phyloP scores from a whole-genome alignment of 805 yeast genomes.

The Ogataea glucozyma region DNA sequence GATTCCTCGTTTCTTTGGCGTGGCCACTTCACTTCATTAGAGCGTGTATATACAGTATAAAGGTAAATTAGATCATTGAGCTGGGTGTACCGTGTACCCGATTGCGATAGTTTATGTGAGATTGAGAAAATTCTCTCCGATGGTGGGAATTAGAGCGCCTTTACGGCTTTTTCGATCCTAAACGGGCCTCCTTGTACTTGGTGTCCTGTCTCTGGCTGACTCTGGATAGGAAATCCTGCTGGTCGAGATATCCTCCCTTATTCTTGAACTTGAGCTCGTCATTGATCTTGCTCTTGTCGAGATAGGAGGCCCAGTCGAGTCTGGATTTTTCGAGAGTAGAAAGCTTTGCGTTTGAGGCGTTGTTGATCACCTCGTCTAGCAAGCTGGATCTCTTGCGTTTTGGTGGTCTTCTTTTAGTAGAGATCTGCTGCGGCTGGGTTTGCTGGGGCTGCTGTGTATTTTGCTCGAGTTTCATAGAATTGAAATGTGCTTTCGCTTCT shows the following conservation, averaged over 20 bases:
- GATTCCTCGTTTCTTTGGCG: too few relatives aligned
- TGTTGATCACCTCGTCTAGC: slow-evolving; percentile 70
- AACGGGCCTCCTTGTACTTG: slow-evolving; percentile 48
- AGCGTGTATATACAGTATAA: too few relatives aligned
- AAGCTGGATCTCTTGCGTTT: slow-evolving; percentile 74
- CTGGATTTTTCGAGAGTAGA: slow-evolving; percentile 92
- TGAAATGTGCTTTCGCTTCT: slow-evolving; percentile 81
- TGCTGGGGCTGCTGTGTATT: slow-evolving; percentile 5
- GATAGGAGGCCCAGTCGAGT: slow-evolving; percentile 93
- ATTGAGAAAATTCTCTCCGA: too few relatives aligned
- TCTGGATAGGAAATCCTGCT: slow-evolving; percentile 82
- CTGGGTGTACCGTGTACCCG: too few relatives aligned
- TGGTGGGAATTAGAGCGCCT: too few relatives aligned
- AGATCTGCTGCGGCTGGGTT: slow-evolving; percentile 1
- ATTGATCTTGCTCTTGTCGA: slow-evolving; percentile 78
- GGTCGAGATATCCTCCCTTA: slow-evolving; percentile 88
- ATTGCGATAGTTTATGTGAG: too few relatives aligned
- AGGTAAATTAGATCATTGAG: too few relatives aligned
- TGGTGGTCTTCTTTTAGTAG: slow-evolving; percentile 30
- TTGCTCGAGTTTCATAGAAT: slow-evolving; percentile 41
- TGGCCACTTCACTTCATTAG: too few relatives aligned
- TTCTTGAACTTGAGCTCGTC: slow-evolving; percentile 81
- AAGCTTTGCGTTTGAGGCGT: slow-evolving; percentile 71
- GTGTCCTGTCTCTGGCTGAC: slow-evolving; percentile 62
- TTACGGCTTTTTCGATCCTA: too few relatives aligned